These are phyloP conservation scores for Calocybe gangraenosa DNA, from an alignment of 768 basidiomycete genomes.

Conservation along the genomic window DNA sequence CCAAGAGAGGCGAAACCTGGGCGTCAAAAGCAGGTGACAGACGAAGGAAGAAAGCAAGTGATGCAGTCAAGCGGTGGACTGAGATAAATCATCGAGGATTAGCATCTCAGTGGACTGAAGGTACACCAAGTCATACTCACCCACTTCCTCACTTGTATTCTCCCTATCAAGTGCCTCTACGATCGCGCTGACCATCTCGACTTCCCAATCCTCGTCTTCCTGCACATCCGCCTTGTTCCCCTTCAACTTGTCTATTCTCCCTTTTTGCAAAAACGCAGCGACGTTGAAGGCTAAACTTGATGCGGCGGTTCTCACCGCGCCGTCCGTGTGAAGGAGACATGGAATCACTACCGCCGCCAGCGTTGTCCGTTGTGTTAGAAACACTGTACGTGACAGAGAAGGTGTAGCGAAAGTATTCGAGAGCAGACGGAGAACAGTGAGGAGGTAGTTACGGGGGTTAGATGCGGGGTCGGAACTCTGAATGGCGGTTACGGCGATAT, in stretches of 20 bases:
- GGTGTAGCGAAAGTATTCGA: constrained; percentile 61
- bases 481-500: constrained; percentile 24
- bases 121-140: constrained; percentile 35
- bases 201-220: constrained; percentile 79
- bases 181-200: constrained; percentile 81
- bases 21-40: constrained; percentile 65
- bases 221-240: constrained; percentile 31
- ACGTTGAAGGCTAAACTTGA: constrained; percentile 82
- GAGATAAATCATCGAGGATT: background rate
- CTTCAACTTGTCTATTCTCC: constrained; percentile 39
- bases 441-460: constrained; percentile 50
- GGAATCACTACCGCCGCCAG: constrained; percentile 59
- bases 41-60: constrained; percentile 71
- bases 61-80: constrained; percentile 83
- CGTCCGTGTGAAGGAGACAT: constrained; percentile 65
- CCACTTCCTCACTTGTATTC: constrained; percentile 71
- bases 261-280: constrained; percentile 61
- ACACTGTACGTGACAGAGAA: constrained; percentile 36
- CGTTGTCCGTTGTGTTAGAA: constrained; percentile 26
- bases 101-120: background rate
- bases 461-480: constrained; percentile 1
- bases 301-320: constrained; percentile 67
- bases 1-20: constrained; percentile 53
- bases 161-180: constrained; percentile 75
- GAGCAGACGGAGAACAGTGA: constrained; percentile 65